Conservation (phyloP, 768 basidiomycete genomes). For the Collybia nuda region DNA sequence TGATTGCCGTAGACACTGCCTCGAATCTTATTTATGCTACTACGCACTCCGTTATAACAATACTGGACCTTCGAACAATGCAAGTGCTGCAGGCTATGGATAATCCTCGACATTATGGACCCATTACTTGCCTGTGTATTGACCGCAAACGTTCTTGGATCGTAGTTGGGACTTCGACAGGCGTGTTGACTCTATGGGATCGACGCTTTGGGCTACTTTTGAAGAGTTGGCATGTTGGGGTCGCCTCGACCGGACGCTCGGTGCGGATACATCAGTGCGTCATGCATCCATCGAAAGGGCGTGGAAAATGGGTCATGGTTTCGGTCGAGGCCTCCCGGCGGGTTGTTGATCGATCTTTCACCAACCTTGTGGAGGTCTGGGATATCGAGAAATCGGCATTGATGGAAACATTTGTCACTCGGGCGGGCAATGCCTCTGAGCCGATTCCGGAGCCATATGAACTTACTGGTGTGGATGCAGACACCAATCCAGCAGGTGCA, state of each 20-base stretch:
- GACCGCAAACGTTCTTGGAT: constrained; percentile 89
- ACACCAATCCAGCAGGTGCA: constrained; percentile 65
- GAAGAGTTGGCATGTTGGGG: constrained; percentile 82
- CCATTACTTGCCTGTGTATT: constrained; percentile 81
- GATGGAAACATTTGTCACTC: constrained; percentile 77
- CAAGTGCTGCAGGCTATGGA: constrained; percentile 71
- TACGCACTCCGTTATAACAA: constrained; percentile 69
- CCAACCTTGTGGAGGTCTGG: constrained; percentile 81
- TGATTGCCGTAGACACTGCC: constrained; percentile 45
- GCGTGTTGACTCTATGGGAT: constrained; percentile 91
- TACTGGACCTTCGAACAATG: constrained; percentile 88
- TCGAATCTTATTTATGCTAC: constrained; percentile 89
- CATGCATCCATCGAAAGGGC: constrained; percentile 84
- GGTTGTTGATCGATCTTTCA: constrained; percentile 38
- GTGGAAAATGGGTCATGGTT: constrained; percentile 89
- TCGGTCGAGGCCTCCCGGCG: constrained; percentile 60
- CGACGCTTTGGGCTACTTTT: constrained; percentile 88
- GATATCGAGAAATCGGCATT: constrained; percentile 81
- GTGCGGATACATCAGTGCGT: constrained; percentile 71
- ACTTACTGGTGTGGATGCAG: constrained; percentile 51
- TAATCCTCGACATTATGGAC: constrained; percentile 83
- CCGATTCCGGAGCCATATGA: constrained; percentile 55
- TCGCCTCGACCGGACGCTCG: constrained; percentile 47
- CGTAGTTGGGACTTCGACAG: constrained; percentile 82
- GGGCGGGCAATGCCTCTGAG: constrained; percentile 46